Evolutionary conservation across 768 basidiomycete species (phyloP), one percentile per base, ranked within the genome.

Genomic region (Botryobasidium botryosum): DNA sequence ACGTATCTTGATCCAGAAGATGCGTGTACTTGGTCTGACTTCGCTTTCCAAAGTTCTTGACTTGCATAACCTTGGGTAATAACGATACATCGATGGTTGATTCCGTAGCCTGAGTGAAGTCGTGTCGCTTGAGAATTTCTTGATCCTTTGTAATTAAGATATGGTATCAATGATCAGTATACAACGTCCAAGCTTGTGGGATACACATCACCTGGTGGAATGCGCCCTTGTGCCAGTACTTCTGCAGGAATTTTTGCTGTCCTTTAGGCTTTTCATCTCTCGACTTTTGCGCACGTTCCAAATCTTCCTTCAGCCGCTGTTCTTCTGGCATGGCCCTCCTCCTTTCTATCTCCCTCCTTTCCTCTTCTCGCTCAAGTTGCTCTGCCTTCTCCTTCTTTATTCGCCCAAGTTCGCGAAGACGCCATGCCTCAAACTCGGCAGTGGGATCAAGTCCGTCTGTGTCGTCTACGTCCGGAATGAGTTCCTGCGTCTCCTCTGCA

Each of bases 151-250:
- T 59, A 29, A 36, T 35, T 32, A 42, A 8, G 46, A 24, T 28
- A 48, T 7, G 2, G 15, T 7, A 32, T 13, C 23, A 44, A n/a
- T 7, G 6, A 49, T 48, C 21, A 32, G 27, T n/a, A n/a, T n/a
- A n/a, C n/a, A n/a, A n/a, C n/a, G n/a, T n/a, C n/a, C n/a, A n/a
- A n/a, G n/a, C n/a, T n/a, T n/a, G n/a, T 15, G 8, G 23, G 10
- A 12, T 24, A 13, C 3, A 57, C 69, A 26, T 48, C n/a, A 84
- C 90, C 72, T 91, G 86, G 60, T 94, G 88, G 68, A 97, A 99
- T 48, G 92, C 94, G 54, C 94, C 94, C 62, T 92, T 96, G 67
- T 99, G 94, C 77, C 88, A 97, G 59, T 94, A 99, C 62, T 94
- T 97, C 60, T 97, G 90, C 50, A 97, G 61, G 63, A 97, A 97